Base-by-base conservation (phyloP, 106 monocot genomes). In the Gastrodia elata region DNA sequence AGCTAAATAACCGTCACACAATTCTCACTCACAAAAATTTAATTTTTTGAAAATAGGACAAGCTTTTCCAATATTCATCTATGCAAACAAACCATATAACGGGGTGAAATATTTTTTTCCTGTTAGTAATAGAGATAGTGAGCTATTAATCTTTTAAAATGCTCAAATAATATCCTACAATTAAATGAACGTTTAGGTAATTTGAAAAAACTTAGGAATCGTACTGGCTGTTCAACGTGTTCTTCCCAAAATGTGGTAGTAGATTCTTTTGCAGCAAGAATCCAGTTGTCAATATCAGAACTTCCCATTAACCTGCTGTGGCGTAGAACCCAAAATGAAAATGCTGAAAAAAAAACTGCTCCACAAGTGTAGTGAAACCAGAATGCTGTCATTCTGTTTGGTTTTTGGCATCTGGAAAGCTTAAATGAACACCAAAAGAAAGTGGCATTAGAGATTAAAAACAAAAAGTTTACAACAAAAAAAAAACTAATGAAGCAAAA, bases 271-370 rank as follows among this genome's bases (percentile, higher is more conserved):
- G 88, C 90, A 75, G 93, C 90, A 70, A 32, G 86, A 32, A 97
- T 82, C 92, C 97, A 97, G 44, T 90, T 90, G 81, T 97, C 97
- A 71, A 97, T 92, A 73, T 97, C 93, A 71, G 92, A 80, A 85
- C 97, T 93, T 77, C 97, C 97, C 92, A 86, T 91, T 77, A 97
- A 83, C 68, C 90, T 82, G 80, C 97, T 97, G 76, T 97, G 97
- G 11, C 88, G 84, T 56, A 97, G 76, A 65, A 97, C 78, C 97
- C 97, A 97, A 52, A 93, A 6, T 42, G 92, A 90, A 77, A 87
- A 93, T 68, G 81, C 65, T 39, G 93, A 97, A 69, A 97, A 71
- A 38, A 92, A 90, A 83, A 93, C 83, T 73, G 86, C 90, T 77
- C 93, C 92, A 71, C 85, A 84, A 1, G 92, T 93, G 74, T 97